Base-by-base conservation (phyloP, 2,329 filamentous ascomycete genomes). In the Paecilomyces niveus region DNA sequence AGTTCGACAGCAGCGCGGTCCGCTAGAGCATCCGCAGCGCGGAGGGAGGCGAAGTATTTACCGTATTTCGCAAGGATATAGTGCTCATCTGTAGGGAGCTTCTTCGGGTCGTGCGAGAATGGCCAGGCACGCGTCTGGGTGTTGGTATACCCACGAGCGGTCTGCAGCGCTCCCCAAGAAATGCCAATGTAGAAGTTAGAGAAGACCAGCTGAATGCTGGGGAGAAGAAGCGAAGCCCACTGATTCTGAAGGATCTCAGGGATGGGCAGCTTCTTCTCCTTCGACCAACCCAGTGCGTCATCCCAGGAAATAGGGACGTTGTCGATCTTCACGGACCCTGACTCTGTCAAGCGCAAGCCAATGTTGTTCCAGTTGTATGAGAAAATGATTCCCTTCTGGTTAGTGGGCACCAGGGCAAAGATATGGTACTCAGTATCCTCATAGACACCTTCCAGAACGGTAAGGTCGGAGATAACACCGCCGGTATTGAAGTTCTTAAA, bases 401-500 rank as follows among this genome's bases (percentile, higher is more conserved):
- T 68, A 0, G 85, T 87, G 4, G 77, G 76, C 1, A 85, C 84
- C 22, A 87, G 70, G 2, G 85, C 82, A 65, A 87, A 88, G 58
- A 88, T 83, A 64, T 88, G 85, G 56, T 85, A 76, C 3, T 79
- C 76, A 0, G 83, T 85, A 18, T 77, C 81, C 5, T 83, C 79
- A n/a, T 81, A 73, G 0, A 84, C 81, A 21, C 86, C 85, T 64
- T 89, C 85, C 0, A 89, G 77, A 0, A 88, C 83, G 0, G 85
- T 87, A 21, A 88, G 71, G 59, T 89, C 85, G 0, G 84, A 87
- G 1, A 89, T 77, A 0, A 87, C 85, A 26, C 85, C 85, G 0
- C 86, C 86, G 0, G 85, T 89, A 66, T 85, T 88, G 76, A 88
- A 88, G 71, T 82, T 78, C 69, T 89, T 89, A 70, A 78, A 79